Evolutionary conservation across 2,329 filamentous ascomycete species (phyloP).

Genomic region (Pseudogymnoascus sp.): DNA sequence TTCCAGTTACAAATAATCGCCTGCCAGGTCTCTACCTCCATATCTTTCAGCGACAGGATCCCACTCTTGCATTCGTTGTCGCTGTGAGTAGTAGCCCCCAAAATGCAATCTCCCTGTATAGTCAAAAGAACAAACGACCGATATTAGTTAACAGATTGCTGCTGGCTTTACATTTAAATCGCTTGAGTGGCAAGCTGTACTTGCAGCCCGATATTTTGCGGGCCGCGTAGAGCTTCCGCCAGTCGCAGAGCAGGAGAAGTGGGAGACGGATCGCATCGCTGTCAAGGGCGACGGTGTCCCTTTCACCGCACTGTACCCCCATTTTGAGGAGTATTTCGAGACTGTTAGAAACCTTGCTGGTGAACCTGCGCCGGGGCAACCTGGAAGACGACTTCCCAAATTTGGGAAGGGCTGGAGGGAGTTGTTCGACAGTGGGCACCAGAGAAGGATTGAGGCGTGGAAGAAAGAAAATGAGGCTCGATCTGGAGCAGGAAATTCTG

Average conservation of each 20-base stretch:
- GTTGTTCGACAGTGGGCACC: slow-evolving; percentile 44
- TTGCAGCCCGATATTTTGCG: slow-evolving; percentile 49
- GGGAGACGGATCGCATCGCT: slow-evolving; percentile 48
- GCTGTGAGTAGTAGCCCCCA: slow-evolving; percentile 33
- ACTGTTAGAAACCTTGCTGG: slow-evolving; percentile 41
- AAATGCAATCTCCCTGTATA: background rate
- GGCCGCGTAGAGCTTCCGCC: slow-evolving; percentile 44
- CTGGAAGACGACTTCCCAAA: slow-evolving; percentile 24
- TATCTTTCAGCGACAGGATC: slow-evolving; percentile 45
- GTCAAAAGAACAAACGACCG: background rate
- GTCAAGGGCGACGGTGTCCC: slow-evolving; percentile 45
- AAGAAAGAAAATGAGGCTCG: slow-evolving; percentile 36
- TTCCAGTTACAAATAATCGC: slow-evolving; percentile 41
- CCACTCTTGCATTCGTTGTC: slow-evolving; percentile 48
- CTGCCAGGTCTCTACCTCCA: slow-evolving; percentile 50
- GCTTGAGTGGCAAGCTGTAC: slow-evolving; percentile 60
- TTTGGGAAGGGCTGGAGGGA: slow-evolving; percentile 40
- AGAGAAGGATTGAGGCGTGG: slow-evolving; percentile 51
- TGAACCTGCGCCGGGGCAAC: slow-evolving; percentile 24
- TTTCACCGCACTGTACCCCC: slow-evolving; percentile 46
- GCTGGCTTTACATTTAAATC: slow-evolving; percentile 58
- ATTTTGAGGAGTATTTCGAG: slow-evolving; percentile 60
- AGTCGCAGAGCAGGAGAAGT: slow-evolving; percentile 39
- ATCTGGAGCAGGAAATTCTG: background rate
- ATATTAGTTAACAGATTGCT: slow-evolving; percentile 22